phyloP scores from a whole-genome alignment of 2,329 filamentous ascomycete genomes.

The Nothophaeocryptopus gaeumannii region DNA sequence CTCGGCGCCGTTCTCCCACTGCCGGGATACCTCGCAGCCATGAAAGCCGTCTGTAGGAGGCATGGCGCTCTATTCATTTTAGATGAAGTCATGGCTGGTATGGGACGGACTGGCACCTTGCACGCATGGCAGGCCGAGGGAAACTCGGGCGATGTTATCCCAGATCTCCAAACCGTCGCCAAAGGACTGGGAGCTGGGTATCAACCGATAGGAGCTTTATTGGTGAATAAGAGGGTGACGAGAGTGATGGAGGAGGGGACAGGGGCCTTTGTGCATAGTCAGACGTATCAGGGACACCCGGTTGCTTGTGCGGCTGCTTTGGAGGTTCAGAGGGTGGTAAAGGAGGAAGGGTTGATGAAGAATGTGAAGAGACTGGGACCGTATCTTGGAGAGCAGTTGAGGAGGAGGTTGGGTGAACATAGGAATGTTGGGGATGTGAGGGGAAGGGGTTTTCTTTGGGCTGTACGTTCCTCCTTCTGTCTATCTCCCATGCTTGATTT shows the following conservation, averaged over 20 bases:
- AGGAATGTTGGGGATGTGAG: conserved; percentile 58
- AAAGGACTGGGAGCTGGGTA: conserved; percentile 65
- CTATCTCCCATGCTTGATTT: too few species aligned
- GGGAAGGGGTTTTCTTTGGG: conserved; percentile 56
- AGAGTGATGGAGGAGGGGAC: conserved; percentile 39
- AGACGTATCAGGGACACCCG: conserved; percentile 59
- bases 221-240: conserved; percentile 47
- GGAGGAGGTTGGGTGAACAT: conserved; percentile 40
- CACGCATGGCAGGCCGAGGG: conserved; percentile 31
- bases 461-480: conserved; percentile 10
- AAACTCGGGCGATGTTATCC: conserved; percentile 41
- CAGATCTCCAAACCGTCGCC: conserved; percentile 62
- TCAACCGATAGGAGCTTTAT: conserved; percentile 57
- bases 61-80: conserved; percentile 57
- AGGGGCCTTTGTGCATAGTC: conserved; percentile 53
- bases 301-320: conserved; percentile 59
- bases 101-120: conserved; percentile 30
- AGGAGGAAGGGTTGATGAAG: conserved; percentile 53
- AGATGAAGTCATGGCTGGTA: conserved; percentile 45
- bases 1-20: conserved; percentile 52
- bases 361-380: conserved; percentile 54
- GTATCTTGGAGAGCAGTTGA: conserved; percentile 45
- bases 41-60: conserved; percentile 54
- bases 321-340: conserved; percentile 58
- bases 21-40: conserved; percentile 54